phyloP scores from a whole-genome alignment of 1,284 basidiomycete genomes.

The Afroboletus lepidellus region DNA sequence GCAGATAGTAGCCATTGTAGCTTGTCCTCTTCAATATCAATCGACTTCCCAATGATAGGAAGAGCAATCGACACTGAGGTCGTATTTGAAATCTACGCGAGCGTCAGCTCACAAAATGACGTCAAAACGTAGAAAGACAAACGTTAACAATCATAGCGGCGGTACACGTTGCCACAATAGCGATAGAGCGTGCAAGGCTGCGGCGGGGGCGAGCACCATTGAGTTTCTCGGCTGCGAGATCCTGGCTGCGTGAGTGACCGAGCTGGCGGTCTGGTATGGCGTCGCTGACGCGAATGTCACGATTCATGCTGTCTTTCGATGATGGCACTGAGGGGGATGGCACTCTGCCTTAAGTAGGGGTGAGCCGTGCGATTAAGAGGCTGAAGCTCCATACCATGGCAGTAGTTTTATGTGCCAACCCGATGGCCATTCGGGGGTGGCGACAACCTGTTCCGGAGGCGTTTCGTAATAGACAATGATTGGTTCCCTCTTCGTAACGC shows the following conservation, averaged over 20 bases:
- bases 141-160: conserved; percentile 57
- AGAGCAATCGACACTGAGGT: conserved; percentile 57
- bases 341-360: neutral
- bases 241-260: conserved; percentile 10
- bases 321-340: neutral
- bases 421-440: neutral
- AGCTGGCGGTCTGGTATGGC: conserved; percentile 14
- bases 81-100: conserved; percentile 40
- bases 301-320: conserved; percentile 13
- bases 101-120: neutral
- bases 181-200: conserved; percentile 35
- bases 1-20: conserved; percentile 67
- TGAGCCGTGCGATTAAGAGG: conserved; percentile 1
- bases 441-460: conserved; percentile 4
- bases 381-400: neutral
- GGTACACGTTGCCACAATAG: conserved; percentile 50
- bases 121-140: conserved; percentile 17
- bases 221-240: conserved; percentile 15
- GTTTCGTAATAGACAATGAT: neutral
- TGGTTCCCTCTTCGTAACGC: neutral
- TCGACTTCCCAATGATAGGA: conserved; percentile 56
- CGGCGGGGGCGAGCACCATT: conserved; percentile 1
- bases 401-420: conserved; percentile 26
- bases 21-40: conserved; percentile 46
- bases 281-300: conserved; percentile 8